A percentile compares a stretch with the other conserved stretches of the same genome.
phyloP scores from a whole-genome alignment of 148 eudicot genomes.

The Chenopodium suecicum region DNA sequence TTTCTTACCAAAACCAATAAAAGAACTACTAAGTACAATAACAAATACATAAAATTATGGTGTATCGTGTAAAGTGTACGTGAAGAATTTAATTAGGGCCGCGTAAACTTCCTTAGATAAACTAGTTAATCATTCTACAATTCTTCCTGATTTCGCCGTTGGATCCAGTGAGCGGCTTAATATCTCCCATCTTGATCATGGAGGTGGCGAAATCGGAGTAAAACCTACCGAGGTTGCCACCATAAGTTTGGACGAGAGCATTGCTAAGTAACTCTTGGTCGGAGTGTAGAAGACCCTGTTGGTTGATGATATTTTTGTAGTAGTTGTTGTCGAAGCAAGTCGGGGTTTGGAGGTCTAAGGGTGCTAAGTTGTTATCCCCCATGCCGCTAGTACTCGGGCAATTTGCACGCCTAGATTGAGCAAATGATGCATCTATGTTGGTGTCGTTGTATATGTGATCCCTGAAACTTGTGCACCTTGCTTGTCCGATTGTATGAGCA shows the following conservation, averaged over 20 bases:
- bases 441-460: constrained; percentile 50
- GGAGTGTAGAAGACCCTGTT: constrained; percentile 52
- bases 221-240: constrained; percentile 26
- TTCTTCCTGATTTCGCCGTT: constrained; percentile 58
- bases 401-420: constrained; percentile 23
- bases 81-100: background rate
- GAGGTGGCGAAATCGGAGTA: constrained; percentile 43
- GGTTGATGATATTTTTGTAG: constrained; percentile 37
- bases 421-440: constrained; percentile 48
- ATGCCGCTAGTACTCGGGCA: constrained; percentile 40
- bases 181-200: constrained; percentile 59
- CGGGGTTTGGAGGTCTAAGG: constrained; percentile 49
- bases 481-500: constrained; percentile 63
- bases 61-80: background rate
- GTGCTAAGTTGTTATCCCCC: constrained; percentile 52
- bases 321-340: constrained; percentile 45
- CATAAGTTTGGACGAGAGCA: constrained; percentile 35
- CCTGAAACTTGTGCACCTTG: constrained; percentile 51
- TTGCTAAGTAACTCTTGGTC: constrained; percentile 58
- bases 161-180: constrained; percentile 56
- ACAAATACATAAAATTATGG: background rate
- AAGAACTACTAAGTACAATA: no score
- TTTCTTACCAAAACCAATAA: no score
- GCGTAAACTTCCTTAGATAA: background rate
- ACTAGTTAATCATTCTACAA: constrained; percentile 46